Conservation (phyloP, 805 yeast species). For the Candida krabiensis region DNA sequence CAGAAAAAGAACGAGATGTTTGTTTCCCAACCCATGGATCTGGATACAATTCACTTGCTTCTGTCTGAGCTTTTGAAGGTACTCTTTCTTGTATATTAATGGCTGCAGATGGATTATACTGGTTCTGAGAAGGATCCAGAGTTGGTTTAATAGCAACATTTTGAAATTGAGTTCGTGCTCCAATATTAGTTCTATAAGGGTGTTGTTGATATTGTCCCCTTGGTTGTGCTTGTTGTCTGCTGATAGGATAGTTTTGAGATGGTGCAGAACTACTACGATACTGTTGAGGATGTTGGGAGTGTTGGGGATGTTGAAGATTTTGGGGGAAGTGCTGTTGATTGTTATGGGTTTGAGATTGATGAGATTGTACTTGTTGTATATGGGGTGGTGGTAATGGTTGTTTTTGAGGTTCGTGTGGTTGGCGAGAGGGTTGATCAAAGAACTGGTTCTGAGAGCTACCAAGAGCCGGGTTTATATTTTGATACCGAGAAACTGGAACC, state of each 20-base stretch:
- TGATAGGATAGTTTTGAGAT: no score
- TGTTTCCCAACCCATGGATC: neutral
- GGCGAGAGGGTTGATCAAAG: neutral
- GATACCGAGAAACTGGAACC: slow-evolving; percentile 19
- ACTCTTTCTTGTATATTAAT: no score
- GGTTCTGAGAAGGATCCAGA: neutral
- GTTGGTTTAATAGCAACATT: no score
- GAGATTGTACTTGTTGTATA: no score
- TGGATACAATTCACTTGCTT: neutral
- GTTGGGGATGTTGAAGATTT: slow-evolving; percentile 6
- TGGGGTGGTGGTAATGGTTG: no score
- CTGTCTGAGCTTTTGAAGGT: neutral
- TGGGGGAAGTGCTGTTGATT: slow-evolving; percentile 5
- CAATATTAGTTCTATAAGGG: neutral
- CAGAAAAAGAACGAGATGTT: neutral
- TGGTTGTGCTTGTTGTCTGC: no score
- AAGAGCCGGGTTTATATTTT: slow-evolving; percentile 4
- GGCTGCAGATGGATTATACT: no score
- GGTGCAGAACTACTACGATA: no score
- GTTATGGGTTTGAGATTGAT: no score
- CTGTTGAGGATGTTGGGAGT: neutral
- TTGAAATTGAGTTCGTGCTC: no score
- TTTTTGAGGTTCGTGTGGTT: slow-evolving; percentile 6
- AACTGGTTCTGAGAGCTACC: slow-evolving; percentile 5
- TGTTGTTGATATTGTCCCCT: neutral